These are phyloP conservation scores for Plasmodium yoelii DNA, from an alignment of 169 alveolate species.

Conservation along the genomic window DNA sequence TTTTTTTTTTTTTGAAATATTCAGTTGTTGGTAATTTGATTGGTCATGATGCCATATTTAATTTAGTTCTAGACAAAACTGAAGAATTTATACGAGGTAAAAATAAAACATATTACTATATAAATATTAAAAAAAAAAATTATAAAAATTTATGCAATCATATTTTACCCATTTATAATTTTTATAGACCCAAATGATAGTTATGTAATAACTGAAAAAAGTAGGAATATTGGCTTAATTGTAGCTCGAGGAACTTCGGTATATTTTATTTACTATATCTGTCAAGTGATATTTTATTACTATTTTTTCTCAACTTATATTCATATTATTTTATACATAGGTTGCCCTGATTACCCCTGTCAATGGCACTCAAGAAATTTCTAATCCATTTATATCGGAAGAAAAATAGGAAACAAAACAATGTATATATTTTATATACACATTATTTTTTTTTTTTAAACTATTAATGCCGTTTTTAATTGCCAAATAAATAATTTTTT, in stretches of 20 bases:
- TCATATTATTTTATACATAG: constrained; percentile 42
- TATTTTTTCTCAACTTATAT: background rate
- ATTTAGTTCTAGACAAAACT: constrained; percentile 91
- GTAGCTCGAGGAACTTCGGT: constrained; percentile 94
- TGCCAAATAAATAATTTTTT: too few species aligned
- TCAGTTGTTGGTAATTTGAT: constrained; percentile 90
- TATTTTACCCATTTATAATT: background rate
- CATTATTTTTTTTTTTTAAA: too few species aligned
- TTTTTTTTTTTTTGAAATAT: constrained; percentile 6
- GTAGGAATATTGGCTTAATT: constrained; percentile 89
- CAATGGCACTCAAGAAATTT: constrained; percentile 90
- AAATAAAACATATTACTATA: background rate
- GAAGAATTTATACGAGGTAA: constrained; percentile 91
- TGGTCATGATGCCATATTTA: constrained; percentile 92
- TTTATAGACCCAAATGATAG: constrained; percentile 88
- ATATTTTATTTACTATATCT: constrained; percentile 22
- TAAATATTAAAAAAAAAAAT: background rate
- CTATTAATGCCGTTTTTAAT: too few species aligned
- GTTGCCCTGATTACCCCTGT: constrained; percentile 88
- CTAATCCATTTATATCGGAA: constrained; percentile 85
- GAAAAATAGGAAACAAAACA: constrained; percentile 8
- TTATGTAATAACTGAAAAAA: constrained; percentile 83
- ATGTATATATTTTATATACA: too few species aligned
- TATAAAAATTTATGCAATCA: background rate
- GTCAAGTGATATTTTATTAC: background rate